Evolutionary conservation across 345 rosid genomes (phyloP).

Genomic region (Citrus inodora): DNA sequence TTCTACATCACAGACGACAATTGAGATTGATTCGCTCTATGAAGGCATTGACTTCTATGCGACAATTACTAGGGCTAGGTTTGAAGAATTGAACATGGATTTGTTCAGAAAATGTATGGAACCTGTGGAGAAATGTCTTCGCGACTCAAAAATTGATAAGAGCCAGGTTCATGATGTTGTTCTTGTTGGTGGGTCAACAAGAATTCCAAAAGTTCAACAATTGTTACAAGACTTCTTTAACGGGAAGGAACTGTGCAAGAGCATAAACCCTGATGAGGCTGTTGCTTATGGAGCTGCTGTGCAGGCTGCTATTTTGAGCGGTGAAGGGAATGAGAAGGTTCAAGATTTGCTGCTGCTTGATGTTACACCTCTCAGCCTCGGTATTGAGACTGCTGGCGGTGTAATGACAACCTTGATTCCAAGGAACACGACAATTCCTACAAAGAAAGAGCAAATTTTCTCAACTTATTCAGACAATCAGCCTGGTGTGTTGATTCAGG

Average conservation of each 20-base stretch:
- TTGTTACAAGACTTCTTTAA: conserved; percentile 13
- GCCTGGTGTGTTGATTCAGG: conserved; percentile 5
- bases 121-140: conserved; percentile 22
- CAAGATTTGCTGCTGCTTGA: conserved; percentile 22
- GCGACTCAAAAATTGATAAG: conserved; percentile 15
- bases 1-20: conserved; percentile 20
- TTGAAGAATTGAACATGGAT: conserved; percentile 24
- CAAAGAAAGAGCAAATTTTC: conserved; percentile 23
- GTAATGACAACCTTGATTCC: conserved; percentile 24
- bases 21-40: conserved; percentile 24
- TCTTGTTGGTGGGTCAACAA: conserved; percentile 22
- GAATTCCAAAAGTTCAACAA: conserved; percentile 24
- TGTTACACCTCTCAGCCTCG: conserved; percentile 23
- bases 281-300: conserved; percentile 26
- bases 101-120: conserved; percentile 26
- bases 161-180: conserved; percentile 22
- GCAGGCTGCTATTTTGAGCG: conserved; percentile 21
- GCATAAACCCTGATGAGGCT: conserved; percentile 25
- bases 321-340: conserved; percentile 21
- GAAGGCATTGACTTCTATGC: conserved; percentile 26
- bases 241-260: conserved; percentile 20
- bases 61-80: conserved; percentile 21
- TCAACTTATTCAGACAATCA: conserved; percentile 12
- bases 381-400: conserved; percentile 20
- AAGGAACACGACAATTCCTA: conserved; percentile 20